Conservation (phyloP, 768 basidiomycete genomes). For the Stropharia rugosoannulata region DNA sequence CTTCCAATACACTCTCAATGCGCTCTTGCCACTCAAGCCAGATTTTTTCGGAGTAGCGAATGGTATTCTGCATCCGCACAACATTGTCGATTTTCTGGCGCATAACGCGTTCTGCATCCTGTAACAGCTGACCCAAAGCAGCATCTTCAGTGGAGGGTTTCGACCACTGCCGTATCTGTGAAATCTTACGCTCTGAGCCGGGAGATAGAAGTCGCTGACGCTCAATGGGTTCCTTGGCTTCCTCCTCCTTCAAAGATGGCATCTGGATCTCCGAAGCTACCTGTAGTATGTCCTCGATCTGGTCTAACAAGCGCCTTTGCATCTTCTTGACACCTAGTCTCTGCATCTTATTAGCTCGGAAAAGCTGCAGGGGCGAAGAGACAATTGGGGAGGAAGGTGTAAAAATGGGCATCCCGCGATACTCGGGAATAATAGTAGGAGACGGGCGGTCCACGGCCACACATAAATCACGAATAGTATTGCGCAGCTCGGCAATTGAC, state of each 20-base stretch:
- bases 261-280: conserved; percentile 80
- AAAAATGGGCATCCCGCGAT: conserved; percentile 86
- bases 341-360: conserved; percentile 77
- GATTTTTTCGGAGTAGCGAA: conserved; percentile 95
- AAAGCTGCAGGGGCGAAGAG: conserved; percentile 74
- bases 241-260: conserved; percentile 90
- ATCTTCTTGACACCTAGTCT: conserved; percentile 78
- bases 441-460: conserved; percentile 75
- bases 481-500: conserved; percentile 81
- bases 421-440: conserved; percentile 68
- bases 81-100: conserved; percentile 94
- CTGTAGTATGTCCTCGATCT: conserved; percentile 83
- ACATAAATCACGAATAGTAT: conserved; percentile 78
- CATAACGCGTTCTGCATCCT: conserved; percentile 88
- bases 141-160: conserved; percentile 84
- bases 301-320: conserved; percentile 78
- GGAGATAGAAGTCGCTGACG: conserved; percentile 89
- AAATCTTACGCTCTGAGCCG: conserved; percentile 83
- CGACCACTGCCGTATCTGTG: conserved; percentile 81
- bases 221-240: conserved; percentile 88
- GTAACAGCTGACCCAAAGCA: conserved; percentile 77
- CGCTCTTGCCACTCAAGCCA: conserved; percentile 96
- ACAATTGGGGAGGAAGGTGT: conserved; percentile 69
- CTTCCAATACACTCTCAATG: conserved; percentile 66
- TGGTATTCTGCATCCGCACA: conserved; percentile 94